Evolutionary conservation across 2,329 filamentous ascomycete species (phyloP).

Genomic region (Sarocladium kiliense): DNA sequence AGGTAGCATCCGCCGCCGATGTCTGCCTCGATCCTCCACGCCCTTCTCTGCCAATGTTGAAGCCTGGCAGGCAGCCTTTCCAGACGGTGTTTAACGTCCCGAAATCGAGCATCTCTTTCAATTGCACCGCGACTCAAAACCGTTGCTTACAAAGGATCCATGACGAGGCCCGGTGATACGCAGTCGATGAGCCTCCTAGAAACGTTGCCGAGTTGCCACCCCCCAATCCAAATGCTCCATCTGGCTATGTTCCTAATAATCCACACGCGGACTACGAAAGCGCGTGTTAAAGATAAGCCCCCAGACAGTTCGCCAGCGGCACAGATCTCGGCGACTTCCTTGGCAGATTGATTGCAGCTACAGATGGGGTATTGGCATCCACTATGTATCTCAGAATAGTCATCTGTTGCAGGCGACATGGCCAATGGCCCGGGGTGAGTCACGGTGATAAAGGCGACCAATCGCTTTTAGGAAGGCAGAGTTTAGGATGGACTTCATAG

Average conservation of each 20-base stretch:
- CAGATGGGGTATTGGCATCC: too few species aligned
- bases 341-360: neutral
- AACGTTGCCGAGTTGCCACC: neutral
- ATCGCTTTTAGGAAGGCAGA: conserved; percentile 2
- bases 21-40: neutral
- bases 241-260: too few species aligned
- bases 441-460: neutral
- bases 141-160: too few species aligned
- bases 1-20: neutral
- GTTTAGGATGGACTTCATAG: too few species aligned
- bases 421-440: neutral
- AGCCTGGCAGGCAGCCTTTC: neutral
- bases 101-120: too few species aligned
- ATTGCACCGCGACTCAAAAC: too few species aligned
- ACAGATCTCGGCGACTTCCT: neutral
- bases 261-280: neutral
- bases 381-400: neutral
- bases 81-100: too few species aligned
- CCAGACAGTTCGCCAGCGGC: neutral
- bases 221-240: neutral
- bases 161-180: too few species aligned
- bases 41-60: too few species aligned
- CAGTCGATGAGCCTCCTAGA: neutral
- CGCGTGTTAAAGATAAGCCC: neutral
- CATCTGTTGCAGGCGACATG: neutral